phyloP scores from a whole-genome alignment of 75 land plant species.

The Sequoiadendron giganteum region DNA sequence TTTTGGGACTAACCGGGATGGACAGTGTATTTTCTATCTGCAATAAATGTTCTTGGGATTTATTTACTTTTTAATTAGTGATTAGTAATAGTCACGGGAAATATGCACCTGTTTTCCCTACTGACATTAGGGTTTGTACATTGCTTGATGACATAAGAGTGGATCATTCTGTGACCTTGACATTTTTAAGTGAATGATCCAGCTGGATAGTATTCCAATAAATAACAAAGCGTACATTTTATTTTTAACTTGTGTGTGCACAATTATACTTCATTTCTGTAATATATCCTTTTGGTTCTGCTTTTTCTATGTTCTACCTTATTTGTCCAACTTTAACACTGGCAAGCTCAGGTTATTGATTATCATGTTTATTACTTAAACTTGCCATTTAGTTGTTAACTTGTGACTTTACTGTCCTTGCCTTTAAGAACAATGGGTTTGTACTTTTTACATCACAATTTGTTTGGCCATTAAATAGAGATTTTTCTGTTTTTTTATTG shows the following conservation, averaged over 20 bases:
- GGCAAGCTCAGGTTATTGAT: not conserved
- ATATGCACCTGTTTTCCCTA: not conserved
- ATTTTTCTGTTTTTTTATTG: too few relatives aligned
- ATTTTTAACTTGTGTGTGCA: not conserved
- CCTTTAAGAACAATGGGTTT: not conserved
- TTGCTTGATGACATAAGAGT: not conserved
- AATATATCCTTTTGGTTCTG: not conserved
- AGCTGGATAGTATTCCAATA: not conserved
- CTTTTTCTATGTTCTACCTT: not conserved
- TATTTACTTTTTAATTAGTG: too few relatives aligned
- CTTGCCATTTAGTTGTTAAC: not conserved
- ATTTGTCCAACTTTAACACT: not conserved
- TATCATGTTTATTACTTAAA: not conserved
- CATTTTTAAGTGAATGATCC: not conserved
- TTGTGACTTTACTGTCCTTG: not conserved
- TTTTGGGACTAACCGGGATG: too few relatives aligned
- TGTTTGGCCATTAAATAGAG: too few relatives aligned
- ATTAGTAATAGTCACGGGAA: too few relatives aligned
- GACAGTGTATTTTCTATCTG: too few relatives aligned
- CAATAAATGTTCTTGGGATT: too few relatives aligned
- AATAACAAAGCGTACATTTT: not conserved
- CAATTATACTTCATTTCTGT: not conserved
- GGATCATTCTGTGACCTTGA: not conserved
- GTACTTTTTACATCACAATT: not conserved
- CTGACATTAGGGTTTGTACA: not conserved